phyloP scores from a whole-genome alignment of 148 eudicot species.

The Arbutus unedo region DNA sequence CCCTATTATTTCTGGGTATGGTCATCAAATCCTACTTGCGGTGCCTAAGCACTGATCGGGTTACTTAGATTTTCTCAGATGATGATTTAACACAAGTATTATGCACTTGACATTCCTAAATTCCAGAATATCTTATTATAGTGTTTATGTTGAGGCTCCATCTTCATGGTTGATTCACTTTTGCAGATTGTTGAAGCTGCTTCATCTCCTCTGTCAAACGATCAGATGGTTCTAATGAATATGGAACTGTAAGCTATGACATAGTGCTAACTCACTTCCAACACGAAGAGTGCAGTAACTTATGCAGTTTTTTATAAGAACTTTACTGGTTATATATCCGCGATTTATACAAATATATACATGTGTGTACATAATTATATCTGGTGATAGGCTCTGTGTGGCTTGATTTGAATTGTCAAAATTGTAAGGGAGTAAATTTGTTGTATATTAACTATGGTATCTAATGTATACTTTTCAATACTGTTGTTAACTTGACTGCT shows the following conservation, averaged over 20 bases:
- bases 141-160: not conserved
- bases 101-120: not conserved
- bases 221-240: constrained; percentile 28
- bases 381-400: not conserved
- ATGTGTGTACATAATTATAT: not conserved
- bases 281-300: not conserved
- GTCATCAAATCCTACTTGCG: not conserved
- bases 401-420: not conserved
- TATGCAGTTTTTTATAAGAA: not conserved
- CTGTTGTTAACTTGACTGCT: not conserved
- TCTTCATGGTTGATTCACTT: not conserved
- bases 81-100: not conserved
- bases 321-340: not conserved
- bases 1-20: not conserved
- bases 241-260: constrained; percentile 17
- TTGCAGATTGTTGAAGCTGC: constrained; percentile 30
- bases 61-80: not conserved
- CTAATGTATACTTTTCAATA: not conserved
- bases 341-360: not conserved
- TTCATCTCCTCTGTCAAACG: constrained; percentile 23
- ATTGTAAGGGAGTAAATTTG: not conserved
- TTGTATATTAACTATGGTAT: not conserved
- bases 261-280: not conserved
- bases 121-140: not conserved
- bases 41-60: not conserved